Base-by-base conservation (phyloP, 2,329 filamentous ascomycete genomes). In the Biscogniauxia sp. region DNA sequence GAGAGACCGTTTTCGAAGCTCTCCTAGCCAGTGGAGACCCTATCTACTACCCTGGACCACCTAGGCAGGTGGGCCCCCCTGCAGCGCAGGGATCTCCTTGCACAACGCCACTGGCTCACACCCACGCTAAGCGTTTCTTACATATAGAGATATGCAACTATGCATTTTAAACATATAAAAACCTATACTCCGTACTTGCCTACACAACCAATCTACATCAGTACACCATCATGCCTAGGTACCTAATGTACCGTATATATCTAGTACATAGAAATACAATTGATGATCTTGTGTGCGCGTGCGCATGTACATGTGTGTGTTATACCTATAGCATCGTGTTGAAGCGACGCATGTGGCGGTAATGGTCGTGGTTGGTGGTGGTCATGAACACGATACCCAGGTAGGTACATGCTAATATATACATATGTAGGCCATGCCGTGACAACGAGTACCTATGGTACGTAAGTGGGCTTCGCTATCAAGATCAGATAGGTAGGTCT, bases 1-100 rank as follows among this genome's bases (percentile, higher is more conserved):
- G 59, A 57, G 59, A 60, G 59, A 41, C 60, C 51, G 59, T 55
- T 57, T 60, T 61, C 64, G 61, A 66, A 65, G 64, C 57, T 62
- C 58, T 66, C 62, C 61, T 61, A 63, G 61, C 52, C 62, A 56
- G 64, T 63, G 54, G 58, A 23, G 53, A 28, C 61, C 63, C 61
- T 57, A 45, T n/a, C 37, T 45, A n/a, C 37, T n/a, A 45, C 37
- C 37, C 37, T 45, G 50, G 8, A 51, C 50, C 19, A 25, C 20
- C 19, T 51, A 51, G 50, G 37, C 57, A 55, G 60, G 64, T 64
- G 66, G 66, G 53, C 65, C 65, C 65, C 60, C 59, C 60, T 59
- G 57, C 45, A 60, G 49, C 61, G 60, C 62, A 65, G 64, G 64
- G 61, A 45, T 61, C 59, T 61, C 59, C 28, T 20, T 61, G 59